Base-by-base conservation (phyloP, 257 asterid genomes). In the Solanum chiquidenum region DNA sequence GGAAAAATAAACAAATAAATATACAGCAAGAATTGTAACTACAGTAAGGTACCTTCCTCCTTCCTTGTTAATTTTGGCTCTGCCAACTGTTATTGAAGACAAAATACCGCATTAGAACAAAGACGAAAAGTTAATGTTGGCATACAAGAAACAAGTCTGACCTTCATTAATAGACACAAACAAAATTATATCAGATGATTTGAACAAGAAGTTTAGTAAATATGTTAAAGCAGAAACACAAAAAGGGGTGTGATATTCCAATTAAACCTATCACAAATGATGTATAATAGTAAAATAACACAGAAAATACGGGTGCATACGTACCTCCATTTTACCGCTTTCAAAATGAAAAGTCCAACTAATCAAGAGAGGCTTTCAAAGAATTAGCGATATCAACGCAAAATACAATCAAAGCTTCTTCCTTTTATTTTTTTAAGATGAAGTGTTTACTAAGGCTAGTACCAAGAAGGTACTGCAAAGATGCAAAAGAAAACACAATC, bases 11-110 rank as follows among this genome's bases (percentile, higher is more conserved):
- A 9, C 42, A 80, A 29, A 80, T 46, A 25, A 74, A 69, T 60
- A 49, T 35, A 80, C 55, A 42, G 66, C 18, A 66, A 35, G 49
- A 87, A 66, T 33, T 69, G 46, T 18, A 31, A 14, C n/a, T 23
- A 33, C 84, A 84, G 86, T 7, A 49, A 83, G 79, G 83, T 93
- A 96, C 99, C 99, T 96, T 96, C 98, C 89, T 94, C 98, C 90
- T 90, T 93, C 88, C 89, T 94, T 7, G 97, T 35, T 88, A 96
- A 88, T 91, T 93, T 94, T 83, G 89, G 92, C 85, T 96, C 98
- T 77, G 93, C 91, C 90, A 94, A 69, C 99, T 96, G 40, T 76
- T 46, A 62, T 87, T 77, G 86, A 87, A 82, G 75, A 91, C 42
- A 79, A 83, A 85, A 62, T 83, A 69, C 86, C 82, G 27, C 80